These are phyloP conservation scores for Clonostachys chloroleuca DNA, from an alignment of 2,329 filamentous ascomycete genomes.

Conservation along the genomic window DNA sequence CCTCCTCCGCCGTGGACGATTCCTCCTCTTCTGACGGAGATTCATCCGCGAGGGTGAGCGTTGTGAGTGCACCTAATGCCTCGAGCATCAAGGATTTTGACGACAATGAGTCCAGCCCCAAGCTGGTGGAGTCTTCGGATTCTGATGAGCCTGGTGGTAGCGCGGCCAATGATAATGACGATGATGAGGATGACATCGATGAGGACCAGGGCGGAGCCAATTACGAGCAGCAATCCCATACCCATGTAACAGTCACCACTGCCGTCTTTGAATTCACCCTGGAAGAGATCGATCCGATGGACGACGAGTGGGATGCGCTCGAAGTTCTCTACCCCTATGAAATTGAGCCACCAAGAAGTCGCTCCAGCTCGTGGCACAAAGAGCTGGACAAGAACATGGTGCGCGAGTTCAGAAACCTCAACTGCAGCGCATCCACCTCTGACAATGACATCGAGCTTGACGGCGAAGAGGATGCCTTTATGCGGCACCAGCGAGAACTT, in stretches of 20 bases:
- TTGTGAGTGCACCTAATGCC: conserved; percentile 15
- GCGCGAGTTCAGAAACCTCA: conserved; percentile 37
- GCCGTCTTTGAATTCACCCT: conserved; percentile 1
- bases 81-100: conserved; percentile 1
- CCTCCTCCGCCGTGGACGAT: conserved; percentile 10
- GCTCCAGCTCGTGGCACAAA: conserved; percentile 28
- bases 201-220: conserved; percentile 3
- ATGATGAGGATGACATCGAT: conserved; percentile 13
- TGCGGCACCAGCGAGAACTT: conserved; percentile 33
- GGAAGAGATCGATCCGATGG: conserved; percentile 31
- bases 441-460: conserved; percentile 24
- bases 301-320: conserved; percentile 35
- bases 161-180: conserved; percentile 3
- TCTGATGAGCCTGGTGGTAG: not conserved
- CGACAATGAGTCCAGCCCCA: not conserved
- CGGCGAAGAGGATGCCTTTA: conserved; percentile 31
- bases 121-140: not conserved
- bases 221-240: not conserved
- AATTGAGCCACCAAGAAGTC: conserved; percentile 40
- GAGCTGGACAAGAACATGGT: conserved; percentile 38
- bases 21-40: conserved; percentile 17
- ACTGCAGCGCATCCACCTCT: conserved; percentile 32
- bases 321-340: conserved; percentile 36
- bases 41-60: conserved; percentile 16
- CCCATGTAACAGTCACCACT: conserved; percentile 2